Percentiles rank a stretch among this genome's conserved stretches.
Evolutionary conservation across 2,329 filamentous ascomycete genomes (phyloP).

Genomic region (Fusarium compactum): DNA sequence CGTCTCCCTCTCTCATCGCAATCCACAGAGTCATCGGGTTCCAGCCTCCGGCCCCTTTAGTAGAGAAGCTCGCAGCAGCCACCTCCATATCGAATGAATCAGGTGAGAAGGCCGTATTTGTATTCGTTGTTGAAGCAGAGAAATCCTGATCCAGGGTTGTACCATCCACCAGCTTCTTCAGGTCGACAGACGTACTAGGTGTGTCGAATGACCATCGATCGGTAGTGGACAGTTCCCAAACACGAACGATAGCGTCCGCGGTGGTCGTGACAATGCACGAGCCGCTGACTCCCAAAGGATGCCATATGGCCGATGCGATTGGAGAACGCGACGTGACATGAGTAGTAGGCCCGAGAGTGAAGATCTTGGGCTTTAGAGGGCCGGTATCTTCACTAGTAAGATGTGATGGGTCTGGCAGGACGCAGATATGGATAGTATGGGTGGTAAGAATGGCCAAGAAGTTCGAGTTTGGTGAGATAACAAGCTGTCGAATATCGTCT

Average conservation of each 20-base stretch:
- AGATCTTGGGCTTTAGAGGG: slow-evolving; percentile 84
- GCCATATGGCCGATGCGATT: slow-evolving; percentile 87
- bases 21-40: slow-evolving; percentile 96
- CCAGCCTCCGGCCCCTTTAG: slow-evolving; percentile 81
- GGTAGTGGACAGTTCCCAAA: slow-evolving; percentile 90
- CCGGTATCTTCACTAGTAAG: slow-evolving; percentile 76
- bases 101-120: slow-evolving; percentile 85
- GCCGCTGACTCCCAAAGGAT: slow-evolving; percentile 86
- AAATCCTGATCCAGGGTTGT: slow-evolving; percentile 86
- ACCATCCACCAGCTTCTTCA: slow-evolving; percentile 90
- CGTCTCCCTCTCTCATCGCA: slow-evolving; percentile 92
- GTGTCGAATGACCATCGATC: slow-evolving; percentile 90
- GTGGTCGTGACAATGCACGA: slow-evolving; percentile 90
- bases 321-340: slow-evolving; percentile 89
- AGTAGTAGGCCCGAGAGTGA: slow-evolving; percentile 90
- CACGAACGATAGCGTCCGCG: slow-evolving; percentile 84
- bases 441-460: slow-evolving; percentile 88
- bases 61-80: slow-evolving; percentile 84
- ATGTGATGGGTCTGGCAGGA: slow-evolving; percentile 84
- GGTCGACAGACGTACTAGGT: slow-evolving; percentile 84
- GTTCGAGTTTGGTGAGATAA: slow-evolving; percentile 84
- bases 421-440: slow-evolving; percentile 87
- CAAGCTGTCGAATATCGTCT: slow-evolving; percentile 85
- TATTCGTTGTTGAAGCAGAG: slow-evolving; percentile 77
- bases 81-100: slow-evolving; percentile 95